Conservation (phyloP, 2,329 filamentous ascomycete species). For the Calycina herbarum region DNA sequence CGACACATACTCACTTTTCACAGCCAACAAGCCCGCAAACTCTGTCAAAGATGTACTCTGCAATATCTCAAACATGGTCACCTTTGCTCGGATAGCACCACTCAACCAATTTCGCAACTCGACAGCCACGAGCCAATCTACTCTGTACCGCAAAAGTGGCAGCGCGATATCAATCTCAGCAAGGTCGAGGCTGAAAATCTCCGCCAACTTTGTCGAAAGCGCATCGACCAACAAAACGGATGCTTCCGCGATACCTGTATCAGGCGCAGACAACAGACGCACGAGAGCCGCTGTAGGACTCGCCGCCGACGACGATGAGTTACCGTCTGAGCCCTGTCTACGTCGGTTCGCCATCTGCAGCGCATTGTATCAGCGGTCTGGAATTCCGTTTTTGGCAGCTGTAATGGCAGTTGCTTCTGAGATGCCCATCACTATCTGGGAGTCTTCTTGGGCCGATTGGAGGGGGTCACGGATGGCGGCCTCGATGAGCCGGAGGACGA, state of each 20-base stretch:
- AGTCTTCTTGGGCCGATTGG: background rate
- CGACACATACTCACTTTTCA: background rate
- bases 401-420: background rate
- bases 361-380: background rate
- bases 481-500: constrained; percentile 5
- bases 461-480: background rate
- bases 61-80: constrained; percentile 30
- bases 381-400: background rate
- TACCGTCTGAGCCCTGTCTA: background rate
- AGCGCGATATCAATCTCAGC: constrained; percentile 30
- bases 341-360: background rate
- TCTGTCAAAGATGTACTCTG: background rate
- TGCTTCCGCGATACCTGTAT: background rate
- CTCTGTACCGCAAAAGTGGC: constrained; percentile 44
- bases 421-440: background rate
- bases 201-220: constrained; percentile 22
- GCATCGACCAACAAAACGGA: background rate
- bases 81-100: constrained; percentile 42
- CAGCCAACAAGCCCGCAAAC: background rate
- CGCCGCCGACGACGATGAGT: background rate
- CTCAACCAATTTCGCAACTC: constrained; percentile 51
- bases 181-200: constrained; percentile 29
- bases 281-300: background rate
- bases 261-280: background rate
- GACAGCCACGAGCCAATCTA: constrained; percentile 54